A percentile compares a stretch with the other conserved stretches of the same genome.
Evolutionary conservation across 306 rosid genomes (phyloP).

Genomic region (Quillaja saponaria): DNA sequence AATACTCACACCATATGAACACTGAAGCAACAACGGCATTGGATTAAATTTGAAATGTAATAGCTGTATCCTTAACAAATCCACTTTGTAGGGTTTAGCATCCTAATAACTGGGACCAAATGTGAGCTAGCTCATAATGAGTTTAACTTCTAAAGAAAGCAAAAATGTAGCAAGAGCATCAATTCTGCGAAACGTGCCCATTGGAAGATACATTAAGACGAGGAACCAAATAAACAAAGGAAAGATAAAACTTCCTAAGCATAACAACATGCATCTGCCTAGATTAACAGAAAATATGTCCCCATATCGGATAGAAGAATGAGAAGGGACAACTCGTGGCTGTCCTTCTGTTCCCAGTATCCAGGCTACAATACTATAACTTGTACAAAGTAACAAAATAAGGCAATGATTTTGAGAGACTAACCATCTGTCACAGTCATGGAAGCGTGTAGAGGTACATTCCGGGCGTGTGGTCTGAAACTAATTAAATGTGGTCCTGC

Average conservation of each 20-base stretch:
- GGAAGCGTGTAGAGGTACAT: conserved; percentile 83
- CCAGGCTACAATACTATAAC: neutral
- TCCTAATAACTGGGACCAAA: neutral
- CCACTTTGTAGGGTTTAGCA: neutral
- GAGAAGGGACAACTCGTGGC: conserved; percentile 7
- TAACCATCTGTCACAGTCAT: conserved; percentile 98
- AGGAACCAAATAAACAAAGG: neutral
- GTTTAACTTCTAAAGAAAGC: neutral
- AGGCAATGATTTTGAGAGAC: conserved; percentile 29
- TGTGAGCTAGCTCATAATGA: neutral
- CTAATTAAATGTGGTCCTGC: conserved; percentile 97
- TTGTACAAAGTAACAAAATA: neutral
- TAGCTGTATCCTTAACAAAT: neutral
- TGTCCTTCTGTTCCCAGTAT: neutral
- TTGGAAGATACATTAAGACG: neutral
- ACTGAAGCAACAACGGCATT: neutral
- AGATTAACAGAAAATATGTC: neutral
- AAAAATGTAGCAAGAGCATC: neutral
- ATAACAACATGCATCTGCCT: neutral
- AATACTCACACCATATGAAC: too few relatives aligned
- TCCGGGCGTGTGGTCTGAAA: conserved; percentile 84
- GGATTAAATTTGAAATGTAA: neutral
- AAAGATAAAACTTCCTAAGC: neutral
- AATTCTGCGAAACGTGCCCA: neutral
- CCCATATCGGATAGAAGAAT: neutral